Conservation (phyloP, 495 filamentous ascomycete species). For the Annulohypoxylon nitens region DNA sequence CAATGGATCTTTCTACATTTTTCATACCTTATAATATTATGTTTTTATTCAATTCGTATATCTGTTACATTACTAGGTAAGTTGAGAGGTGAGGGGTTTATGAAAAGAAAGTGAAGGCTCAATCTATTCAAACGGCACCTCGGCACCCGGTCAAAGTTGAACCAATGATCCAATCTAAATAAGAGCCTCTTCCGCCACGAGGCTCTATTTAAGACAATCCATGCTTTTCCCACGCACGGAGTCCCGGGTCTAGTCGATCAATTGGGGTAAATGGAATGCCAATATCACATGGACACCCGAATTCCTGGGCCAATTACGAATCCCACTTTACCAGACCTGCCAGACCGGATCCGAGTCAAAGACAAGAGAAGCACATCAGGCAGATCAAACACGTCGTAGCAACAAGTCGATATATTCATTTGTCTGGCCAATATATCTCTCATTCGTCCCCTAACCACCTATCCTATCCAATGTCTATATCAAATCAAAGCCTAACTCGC, state of each 20-base stretch:
- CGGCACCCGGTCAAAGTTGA: background rate
- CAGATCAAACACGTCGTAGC: background rate
- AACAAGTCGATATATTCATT: constrained; percentile 29
- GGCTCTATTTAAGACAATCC: constrained; percentile 18
- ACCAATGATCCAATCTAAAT: constrained; percentile 37
- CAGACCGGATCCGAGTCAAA: constrained; percentile 11
- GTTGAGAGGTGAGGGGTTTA: constrained; percentile 23
- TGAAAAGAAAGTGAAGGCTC: constrained; percentile 11
- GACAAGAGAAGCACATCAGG: background rate
- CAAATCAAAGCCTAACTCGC: constrained; percentile 14
- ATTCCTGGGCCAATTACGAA: background rate
- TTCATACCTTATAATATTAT: background rate
- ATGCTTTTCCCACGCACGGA: constrained; percentile 12
- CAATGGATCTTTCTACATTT: background rate
- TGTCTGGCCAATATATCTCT: constrained; percentile 15
- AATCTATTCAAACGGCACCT: constrained; percentile 10
- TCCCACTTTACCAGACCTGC: background rate
- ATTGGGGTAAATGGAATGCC: background rate
- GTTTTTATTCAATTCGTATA: background rate
- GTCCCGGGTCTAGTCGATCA: constrained; percentile 1
- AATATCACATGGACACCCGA: background rate
- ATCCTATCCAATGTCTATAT: constrained; percentile 33
- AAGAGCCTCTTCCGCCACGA: constrained; percentile 45
- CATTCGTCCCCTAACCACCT: constrained; percentile 3
- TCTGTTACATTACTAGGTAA: background rate